Conservation (phyloP, 805 yeast genomes). For the Cyberlindnera mycetangii region DNA sequence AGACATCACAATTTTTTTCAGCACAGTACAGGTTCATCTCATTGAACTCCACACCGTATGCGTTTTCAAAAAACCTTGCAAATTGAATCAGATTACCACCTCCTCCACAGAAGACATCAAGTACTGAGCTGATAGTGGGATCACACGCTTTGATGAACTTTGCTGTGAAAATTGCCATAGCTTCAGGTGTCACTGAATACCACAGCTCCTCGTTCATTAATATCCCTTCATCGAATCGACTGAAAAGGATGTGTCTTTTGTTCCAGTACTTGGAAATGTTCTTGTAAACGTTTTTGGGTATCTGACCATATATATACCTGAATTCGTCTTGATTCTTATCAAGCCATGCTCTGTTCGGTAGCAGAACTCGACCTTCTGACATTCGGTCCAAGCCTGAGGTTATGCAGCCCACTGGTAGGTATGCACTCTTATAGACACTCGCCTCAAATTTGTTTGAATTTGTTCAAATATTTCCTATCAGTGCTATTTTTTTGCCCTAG, state of each 20-base stretch:
- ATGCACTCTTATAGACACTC: too few species aligned
- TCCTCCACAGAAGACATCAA: slow-evolving; percentile 83
- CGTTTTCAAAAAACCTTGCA: slow-evolving; percentile 52
- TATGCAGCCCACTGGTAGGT: too few species aligned
- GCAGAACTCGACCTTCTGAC: not conserved
- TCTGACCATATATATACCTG: slow-evolving; percentile 8
- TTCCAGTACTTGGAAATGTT: slow-evolving; percentile 41
- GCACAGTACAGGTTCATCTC: slow-evolving; percentile 64
- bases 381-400: too few species aligned
- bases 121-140: slow-evolving; percentile 44
- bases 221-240: slow-evolving; percentile 64
- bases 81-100: slow-evolving; percentile 85
- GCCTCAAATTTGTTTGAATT: too few species aligned
- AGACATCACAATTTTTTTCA: slow-evolving; percentile 59
- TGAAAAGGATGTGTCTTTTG: slow-evolving; percentile 57
- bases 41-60: slow-evolving; percentile 62
- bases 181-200: slow-evolving; percentile 88
- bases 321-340: slow-evolving; percentile 6
- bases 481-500: too few species aligned
- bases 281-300: slow-evolving; percentile 9
- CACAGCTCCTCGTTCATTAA: slow-evolving; percentile 70
- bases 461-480: too few species aligned
- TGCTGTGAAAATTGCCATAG: slow-evolving; percentile 59
- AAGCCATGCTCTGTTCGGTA: slow-evolving; percentile 13
- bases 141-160: slow-evolving; percentile 48